Conservation (phyloP, 2,329 filamentous ascomycete species). For the Fusarium poae region DNA sequence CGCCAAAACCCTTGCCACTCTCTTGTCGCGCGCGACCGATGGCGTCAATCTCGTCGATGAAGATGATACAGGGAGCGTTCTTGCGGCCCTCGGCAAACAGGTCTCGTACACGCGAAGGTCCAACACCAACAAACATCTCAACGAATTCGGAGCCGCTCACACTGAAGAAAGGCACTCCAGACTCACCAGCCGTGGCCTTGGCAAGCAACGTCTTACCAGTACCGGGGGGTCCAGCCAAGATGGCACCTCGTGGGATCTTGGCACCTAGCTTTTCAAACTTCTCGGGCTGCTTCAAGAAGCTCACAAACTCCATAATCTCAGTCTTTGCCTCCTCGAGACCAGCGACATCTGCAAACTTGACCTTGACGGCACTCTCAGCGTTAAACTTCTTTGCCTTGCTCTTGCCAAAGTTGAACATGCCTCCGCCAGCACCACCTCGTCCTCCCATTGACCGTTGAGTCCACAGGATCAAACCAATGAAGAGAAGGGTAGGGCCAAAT, state of each 20-base stretch:
- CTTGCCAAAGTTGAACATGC: conserved; percentile 96
- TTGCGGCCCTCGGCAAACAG: conserved; percentile 95
- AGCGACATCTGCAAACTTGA: conserved; percentile 96
- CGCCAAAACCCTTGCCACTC: conserved; percentile 77
- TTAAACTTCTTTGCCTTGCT: conserved; percentile 98
- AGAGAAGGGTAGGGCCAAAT: conserved; percentile 87
- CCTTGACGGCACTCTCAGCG: conserved; percentile 94
- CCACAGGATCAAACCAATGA: conserved; percentile 87
- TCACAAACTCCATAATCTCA: conserved; percentile 99
- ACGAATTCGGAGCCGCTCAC: conserved; percentile 99
- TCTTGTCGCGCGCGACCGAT: conserved; percentile 93
- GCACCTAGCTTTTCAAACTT: conserved; percentile 94
- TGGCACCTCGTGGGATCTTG: conserved; percentile 97
- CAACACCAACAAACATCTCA: conserved; percentile 99
- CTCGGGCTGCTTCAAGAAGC: conserved; percentile 93
- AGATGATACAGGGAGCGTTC: conserved; percentile 98
- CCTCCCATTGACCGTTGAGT: conserved; percentile 80
- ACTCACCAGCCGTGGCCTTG: conserved; percentile 97
- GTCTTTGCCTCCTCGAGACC: conserved; percentile 98
- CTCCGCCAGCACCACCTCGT: conserved; percentile 73
- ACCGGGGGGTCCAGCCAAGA: conserved; percentile 96
- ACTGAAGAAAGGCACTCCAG: conserved; percentile 96
- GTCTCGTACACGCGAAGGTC: conserved; percentile 93
- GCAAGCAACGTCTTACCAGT: conserved; percentile 98
- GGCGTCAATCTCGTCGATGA: conserved; percentile 99